Evolutionary conservation across 257 asterid species (phyloP), one percentile per base, ranked within the genome.

Genomic region (Solanum tarapatanum): DNA sequence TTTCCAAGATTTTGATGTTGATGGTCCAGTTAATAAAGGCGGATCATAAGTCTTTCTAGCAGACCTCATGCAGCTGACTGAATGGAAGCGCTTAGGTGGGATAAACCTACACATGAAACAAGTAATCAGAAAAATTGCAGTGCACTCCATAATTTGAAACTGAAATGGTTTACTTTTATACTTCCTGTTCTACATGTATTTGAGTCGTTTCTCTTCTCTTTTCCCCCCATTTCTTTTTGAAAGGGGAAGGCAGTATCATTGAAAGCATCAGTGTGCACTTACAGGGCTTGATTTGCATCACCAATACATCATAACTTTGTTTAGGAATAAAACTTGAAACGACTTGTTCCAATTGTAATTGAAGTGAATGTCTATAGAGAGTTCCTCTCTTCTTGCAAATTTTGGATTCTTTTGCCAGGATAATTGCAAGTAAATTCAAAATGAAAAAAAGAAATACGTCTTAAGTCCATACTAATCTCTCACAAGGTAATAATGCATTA

Each of bases 1-100:
- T 87, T 88, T 88, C 99, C 97, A 92, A 8, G 92, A 88, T 84
- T 80, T 84, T 85, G 92, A 58, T 84, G 94, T 36, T 58, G 87
- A 76, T 83, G 60, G 82, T 86, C 89, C 91, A 85, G 91, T 91
- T 82, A 91, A 84, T 17, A 82, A 86, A 88, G 90, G 90, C 70
- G 83, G 87, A 87, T 90, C 86, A 80, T 87, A 90, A 60, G 87
- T 32, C n/a, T 64, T 64, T 85, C 74, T 83, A 33, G 88, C 89
- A 85, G 92, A 90, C 85, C 91, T 87, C 83, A 88, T 73, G 83
- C 83, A 84, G 84, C 91, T 86, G 14, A 91, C 89, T 43, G 94
- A 91, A 83, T 91, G 93, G 88, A 93, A 92, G 68, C 86, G 82
- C 92, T 64, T 91, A 17, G 87, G 89, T 79, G 89, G 91, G 91